Evolutionary conservation across 2,329 filamentous ascomycete species (phyloP).

Genomic region (Rhinocladiella similis): DNA sequence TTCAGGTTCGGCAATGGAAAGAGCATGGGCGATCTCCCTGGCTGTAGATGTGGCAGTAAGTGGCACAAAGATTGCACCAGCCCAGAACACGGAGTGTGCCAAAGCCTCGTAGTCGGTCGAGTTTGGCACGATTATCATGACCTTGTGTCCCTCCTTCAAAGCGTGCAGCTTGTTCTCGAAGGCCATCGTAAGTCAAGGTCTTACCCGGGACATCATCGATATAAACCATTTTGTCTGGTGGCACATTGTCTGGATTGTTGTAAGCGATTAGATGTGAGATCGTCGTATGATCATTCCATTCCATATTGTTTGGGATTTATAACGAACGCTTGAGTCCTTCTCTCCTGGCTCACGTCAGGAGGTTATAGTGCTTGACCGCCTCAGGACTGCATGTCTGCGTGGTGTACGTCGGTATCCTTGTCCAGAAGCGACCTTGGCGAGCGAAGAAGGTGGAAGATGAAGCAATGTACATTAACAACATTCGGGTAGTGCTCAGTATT

Average conservation of each 20-base stretch:
- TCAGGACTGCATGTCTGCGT: too few relatives aligned
- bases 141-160: conserved; percentile 26
- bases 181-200: conserved; percentile 30
- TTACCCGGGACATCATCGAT: conserved; percentile 30
- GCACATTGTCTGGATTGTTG: conserved; percentile 32
- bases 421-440: too few relatives aligned
- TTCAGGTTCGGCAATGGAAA: conserved; percentile 27
- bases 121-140: conserved; percentile 31
- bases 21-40: conserved; percentile 30
- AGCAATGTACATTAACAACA: too few relatives aligned
- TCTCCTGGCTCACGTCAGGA: too few relatives aligned
- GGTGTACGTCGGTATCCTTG: too few relatives aligned
- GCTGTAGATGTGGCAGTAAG: conserved; percentile 28
- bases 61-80: conserved; percentile 30
- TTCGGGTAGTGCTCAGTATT: too few relatives aligned
- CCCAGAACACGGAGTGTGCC: conserved; percentile 32
- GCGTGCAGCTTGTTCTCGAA: conserved; percentile 27
- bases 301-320: not conserved
- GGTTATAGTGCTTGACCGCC: too few relatives aligned
- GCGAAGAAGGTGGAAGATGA: too few relatives aligned
- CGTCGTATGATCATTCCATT: conserved; percentile 21
- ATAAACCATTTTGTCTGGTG: conserved; percentile 30
- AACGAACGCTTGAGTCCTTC: too few relatives aligned
- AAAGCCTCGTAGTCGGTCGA: conserved; percentile 32
- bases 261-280: conserved; percentile 30